phyloP scores from a whole-genome alignment of 1,139 yeast genomes.

The Blastobotrys malaysiensis region DNA sequence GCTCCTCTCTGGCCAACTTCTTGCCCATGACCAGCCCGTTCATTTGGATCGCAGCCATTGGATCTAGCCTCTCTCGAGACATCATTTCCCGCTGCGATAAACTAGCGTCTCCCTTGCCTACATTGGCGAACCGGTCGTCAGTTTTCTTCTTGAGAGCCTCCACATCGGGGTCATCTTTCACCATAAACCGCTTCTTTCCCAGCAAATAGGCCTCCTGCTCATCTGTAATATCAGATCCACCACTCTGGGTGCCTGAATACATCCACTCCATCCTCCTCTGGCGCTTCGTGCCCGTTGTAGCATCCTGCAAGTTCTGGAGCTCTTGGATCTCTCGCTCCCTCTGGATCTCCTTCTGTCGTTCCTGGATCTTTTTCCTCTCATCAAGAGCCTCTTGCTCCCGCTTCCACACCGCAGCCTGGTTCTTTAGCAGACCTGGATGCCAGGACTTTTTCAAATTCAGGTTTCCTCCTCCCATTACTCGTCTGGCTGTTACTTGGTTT shows the following conservation, averaged over 20 bases:
- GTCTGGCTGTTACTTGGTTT: neutral
- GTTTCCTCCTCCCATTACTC: slow-evolving; percentile 45
- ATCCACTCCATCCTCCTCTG: slow-evolving; percentile 72
- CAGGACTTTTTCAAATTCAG: slow-evolving; percentile 88
- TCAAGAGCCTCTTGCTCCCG: slow-evolving; percentile 72
- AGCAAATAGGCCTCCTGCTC: slow-evolving; percentile 44
- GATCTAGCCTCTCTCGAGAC: slow-evolving; percentile 40
- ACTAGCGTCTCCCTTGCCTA: slow-evolving; percentile 17
- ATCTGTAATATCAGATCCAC: slow-evolving; percentile 19
- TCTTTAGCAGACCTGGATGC: slow-evolving; percentile 86
- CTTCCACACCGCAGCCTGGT: slow-evolving; percentile 82
- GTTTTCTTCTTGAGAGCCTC: neutral
- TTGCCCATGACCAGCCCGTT: slow-evolving; percentile 22
- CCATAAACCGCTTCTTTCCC: slow-evolving; percentile 46
- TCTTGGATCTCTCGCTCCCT: slow-evolving; percentile 62
- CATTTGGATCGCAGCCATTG: slow-evolving; percentile 46
- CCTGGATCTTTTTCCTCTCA: slow-evolving; percentile 62
- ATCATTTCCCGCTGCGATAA: slow-evolving; percentile 26
- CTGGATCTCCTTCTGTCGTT: slow-evolving; percentile 58
- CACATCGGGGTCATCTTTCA: slow-evolving; percentile 15
- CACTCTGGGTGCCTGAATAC: slow-evolving; percentile 52
- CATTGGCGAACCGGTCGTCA: neutral
- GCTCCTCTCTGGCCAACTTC: neutral
- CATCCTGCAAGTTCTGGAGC: slow-evolving; percentile 48
- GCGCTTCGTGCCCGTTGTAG: slow-evolving; percentile 42